Evolutionary conservation across 148 eudicot species (phyloP).

Genomic region (Suaeda aralocaspica): DNA sequence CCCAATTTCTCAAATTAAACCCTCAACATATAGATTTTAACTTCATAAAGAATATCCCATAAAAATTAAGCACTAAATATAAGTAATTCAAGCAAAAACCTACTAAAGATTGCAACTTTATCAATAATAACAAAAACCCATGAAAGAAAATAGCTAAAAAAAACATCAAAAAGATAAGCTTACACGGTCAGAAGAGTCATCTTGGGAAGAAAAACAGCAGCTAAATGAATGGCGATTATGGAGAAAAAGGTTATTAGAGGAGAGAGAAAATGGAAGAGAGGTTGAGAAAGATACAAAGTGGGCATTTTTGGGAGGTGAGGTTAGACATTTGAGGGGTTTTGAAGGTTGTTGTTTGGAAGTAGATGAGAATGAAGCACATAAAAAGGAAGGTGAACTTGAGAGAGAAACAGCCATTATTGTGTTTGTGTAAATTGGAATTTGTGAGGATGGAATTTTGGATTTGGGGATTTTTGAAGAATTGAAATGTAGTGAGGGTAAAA

Average conservation of each 20-base stretch:
- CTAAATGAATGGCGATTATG: constrained; percentile 10
- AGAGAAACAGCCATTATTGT: constrained; percentile 27
- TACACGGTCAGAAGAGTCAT: constrained; percentile 16
- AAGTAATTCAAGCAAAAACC: no score
- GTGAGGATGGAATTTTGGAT: constrained; percentile 2
- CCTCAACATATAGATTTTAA: background rate
- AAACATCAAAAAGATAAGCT: background rate
- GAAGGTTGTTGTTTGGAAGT: constrained; percentile 15
- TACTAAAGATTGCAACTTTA: constrained; percentile 8
- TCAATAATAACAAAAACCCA: background rate
- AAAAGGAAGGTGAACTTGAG: constrained; percentile 17
- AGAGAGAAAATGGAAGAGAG: background rate
- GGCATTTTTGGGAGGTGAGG: constrained; percentile 9
- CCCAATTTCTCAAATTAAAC: background rate
- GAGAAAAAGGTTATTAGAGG: constrained; percentile 9
- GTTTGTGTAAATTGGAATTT: background rate
- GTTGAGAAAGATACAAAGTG: background rate
- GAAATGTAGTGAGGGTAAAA: background rate
- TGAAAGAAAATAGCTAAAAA: background rate
- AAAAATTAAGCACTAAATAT: no score
- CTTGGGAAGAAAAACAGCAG: constrained; percentile 15
- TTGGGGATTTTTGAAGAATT: background rate
- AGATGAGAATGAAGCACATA: constrained; percentile 15
- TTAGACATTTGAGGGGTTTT: constrained; percentile 12
- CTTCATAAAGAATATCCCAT: no score